A percentile compares a stretch with the other conserved stretches of the same genome.
These are phyloP conservation scores for Globisporangium heterothallicum DNA, from an alignment of 352 stramenopile genomes.

Conservation along the genomic window DNA sequence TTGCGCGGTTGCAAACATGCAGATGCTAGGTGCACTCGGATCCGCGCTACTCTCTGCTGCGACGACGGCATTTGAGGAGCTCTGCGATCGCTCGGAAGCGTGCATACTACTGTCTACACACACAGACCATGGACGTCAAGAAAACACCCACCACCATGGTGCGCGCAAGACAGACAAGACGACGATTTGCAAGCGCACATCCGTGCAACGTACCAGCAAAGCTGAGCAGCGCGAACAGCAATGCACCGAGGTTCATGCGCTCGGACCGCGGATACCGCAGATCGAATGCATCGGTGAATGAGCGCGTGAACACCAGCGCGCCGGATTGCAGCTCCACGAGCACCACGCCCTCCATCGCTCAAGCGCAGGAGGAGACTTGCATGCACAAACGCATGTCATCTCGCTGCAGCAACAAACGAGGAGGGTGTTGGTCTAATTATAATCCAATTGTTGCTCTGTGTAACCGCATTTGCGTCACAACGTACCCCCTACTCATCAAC, in stretches of 20 bases:
- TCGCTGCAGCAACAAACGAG: too few species aligned
- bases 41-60: conserved; percentile 8
- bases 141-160: background rate
- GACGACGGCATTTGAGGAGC: too few species aligned
- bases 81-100: too few species aligned
- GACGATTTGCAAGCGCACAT: background rate
- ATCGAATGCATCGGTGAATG: conserved; percentile 46
- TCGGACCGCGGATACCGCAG: conserved; percentile 38
- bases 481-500: too few species aligned
- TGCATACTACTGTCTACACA: too few species aligned
- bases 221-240: conserved; percentile 62
- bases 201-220: conserved; percentile 29
- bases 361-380: too few species aligned
- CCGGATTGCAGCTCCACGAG: conserved; percentile 44
- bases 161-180: background rate
- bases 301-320: conserved; percentile 42
- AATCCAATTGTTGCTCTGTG: too few species aligned
- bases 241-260: conserved; percentile 52
- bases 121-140: too few species aligned
- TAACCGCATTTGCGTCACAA: too few species aligned
- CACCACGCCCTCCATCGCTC: conserved; percentile 55
- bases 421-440: too few species aligned
- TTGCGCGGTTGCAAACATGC: conserved; percentile 29
- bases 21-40: conserved; percentile 19
- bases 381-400: too few species aligned